phyloP scores from a whole-genome alignment of 108 stramenopile species.

The Nitzschia sp. region DNA sequence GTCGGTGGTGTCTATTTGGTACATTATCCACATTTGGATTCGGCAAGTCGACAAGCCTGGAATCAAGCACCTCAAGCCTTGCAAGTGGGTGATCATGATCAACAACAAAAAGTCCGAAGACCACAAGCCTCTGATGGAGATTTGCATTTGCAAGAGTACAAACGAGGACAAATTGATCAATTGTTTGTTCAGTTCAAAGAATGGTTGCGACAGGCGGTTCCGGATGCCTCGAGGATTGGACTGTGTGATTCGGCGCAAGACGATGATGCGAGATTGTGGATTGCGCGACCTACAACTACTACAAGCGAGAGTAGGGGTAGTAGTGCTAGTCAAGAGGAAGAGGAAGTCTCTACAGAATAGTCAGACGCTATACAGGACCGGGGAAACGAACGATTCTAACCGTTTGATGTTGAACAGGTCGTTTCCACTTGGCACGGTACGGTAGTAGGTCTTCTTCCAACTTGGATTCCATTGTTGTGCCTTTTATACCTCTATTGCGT shows the following conservation, averaged over 20 bases:
- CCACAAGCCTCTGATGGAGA: conserved; percentile 6
- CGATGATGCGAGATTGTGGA: conserved; percentile 73
- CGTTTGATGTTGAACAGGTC: no score
- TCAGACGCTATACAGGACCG: no score
- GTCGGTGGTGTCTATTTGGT: conserved; percentile 63
- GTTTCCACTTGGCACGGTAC: no score
- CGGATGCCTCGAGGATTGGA: conserved; percentile 42
- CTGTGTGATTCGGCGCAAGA: conserved; percentile 60
- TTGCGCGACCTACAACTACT: conserved; percentile 23
- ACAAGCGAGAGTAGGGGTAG: background rate
- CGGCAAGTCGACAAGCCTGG: conserved; percentile 59
- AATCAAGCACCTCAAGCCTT: conserved; percentile 55
- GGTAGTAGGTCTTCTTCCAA: no score
- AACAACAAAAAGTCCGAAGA: conserved; percentile 13
- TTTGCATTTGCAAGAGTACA: conserved; percentile 44
- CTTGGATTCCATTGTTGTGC: no score
- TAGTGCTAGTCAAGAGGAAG: background rate
- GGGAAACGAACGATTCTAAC: no score
- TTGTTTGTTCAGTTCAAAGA: conserved; percentile 69
- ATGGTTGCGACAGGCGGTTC: conserved; percentile 55
- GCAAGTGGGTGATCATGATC: background rate
- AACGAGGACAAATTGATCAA: conserved; percentile 73
- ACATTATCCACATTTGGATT: conserved; percentile 84
- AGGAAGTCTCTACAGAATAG: background rate
- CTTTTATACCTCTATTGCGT: no score